phyloP scores from a whole-genome alignment of 192 early-diverging fungal species.

The Gaertneriomyces semiglobifer region DNA sequence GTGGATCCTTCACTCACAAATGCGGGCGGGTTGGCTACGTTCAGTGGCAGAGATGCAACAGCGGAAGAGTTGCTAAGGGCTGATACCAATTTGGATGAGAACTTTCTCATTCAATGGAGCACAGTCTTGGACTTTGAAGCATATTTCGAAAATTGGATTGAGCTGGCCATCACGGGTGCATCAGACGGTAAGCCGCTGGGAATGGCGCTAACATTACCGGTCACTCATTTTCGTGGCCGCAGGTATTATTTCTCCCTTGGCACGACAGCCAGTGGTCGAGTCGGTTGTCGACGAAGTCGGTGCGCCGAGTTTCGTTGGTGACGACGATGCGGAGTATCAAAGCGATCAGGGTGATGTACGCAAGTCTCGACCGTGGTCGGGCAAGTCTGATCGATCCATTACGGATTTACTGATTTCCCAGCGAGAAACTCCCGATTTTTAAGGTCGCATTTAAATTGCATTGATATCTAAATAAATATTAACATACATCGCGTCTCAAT shows the following conservation, averaged over 20 bases:
- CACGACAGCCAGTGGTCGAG: neutral
- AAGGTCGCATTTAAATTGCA: neutral
- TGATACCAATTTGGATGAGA: constrained; percentile 42
- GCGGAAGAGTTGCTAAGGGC: constrained; percentile 4
- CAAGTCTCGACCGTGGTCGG: constrained; percentile 30
- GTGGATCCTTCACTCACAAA: too few species aligned
- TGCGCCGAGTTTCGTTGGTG: too few species aligned
- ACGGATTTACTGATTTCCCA: constrained; percentile 24
- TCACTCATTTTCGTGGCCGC: neutral
- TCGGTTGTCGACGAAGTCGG: neutral
- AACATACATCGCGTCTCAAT: neutral
- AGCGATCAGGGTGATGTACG: too few species aligned
- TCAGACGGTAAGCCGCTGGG: constrained; percentile 35
- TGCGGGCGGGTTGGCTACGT: too few species aligned
- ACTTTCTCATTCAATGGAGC: constrained; percentile 47
- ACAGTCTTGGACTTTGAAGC: constrained; percentile 49
- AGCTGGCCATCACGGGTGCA: constrained; percentile 40
- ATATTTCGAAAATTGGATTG: constrained; percentile 47
- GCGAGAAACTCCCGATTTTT: constrained; percentile 22
- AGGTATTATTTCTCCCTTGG: neutral
- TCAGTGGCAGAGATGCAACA: neutral
- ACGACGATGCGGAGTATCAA: neutral
- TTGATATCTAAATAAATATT: neutral
- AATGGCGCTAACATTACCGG: neutral
- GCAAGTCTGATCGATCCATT: constrained; percentile 28